These are phyloP conservation scores for Ceraceosorus guamensis DNA, from an alignment of 1,284 basidiomycete genomes.

Conservation along the genomic window DNA sequence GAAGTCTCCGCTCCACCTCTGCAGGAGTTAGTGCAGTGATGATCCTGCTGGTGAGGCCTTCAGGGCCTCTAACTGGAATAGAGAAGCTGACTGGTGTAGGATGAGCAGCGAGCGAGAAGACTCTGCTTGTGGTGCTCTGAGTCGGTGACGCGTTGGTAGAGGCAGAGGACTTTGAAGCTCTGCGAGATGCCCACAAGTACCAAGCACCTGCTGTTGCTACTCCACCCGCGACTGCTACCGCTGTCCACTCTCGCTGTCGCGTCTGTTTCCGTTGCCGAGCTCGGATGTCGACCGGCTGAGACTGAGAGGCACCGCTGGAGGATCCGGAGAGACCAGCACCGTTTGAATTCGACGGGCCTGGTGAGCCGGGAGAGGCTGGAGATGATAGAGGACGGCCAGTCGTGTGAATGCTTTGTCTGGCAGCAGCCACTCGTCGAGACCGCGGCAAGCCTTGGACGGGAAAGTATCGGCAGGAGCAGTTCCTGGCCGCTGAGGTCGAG, in stretches of 20 bases:
- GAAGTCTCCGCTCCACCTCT: slow-evolving; percentile 40
- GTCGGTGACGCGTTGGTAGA: slow-evolving; percentile 4
- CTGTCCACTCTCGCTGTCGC: slow-evolving; percentile 32
- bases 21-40: slow-evolving; percentile 33
- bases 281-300: neutral
- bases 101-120: slow-evolving; percentile 21
- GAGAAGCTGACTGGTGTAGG: slow-evolving; percentile 35
- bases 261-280: neutral
- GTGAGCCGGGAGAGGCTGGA: too few species aligned
- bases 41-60: slow-evolving; percentile 30
- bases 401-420: too few species aligned
- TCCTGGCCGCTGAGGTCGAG: too few species aligned
- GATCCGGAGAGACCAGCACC: too few species aligned
- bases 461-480: too few species aligned
- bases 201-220: slow-evolving; percentile 42
- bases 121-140: slow-evolving; percentile 16
- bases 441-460: too few species aligned
- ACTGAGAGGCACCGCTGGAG: too few species aligned
- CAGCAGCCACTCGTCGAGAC: too few species aligned
- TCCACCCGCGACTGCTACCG: slow-evolving; percentile 41
- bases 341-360: too few species aligned
- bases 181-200: slow-evolving; percentile 41
- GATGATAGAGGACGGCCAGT: too few species aligned
- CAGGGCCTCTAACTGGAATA: slow-evolving; percentile 12
- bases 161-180: neutral